phyloP scores from a whole-genome alignment of 2,329 filamentous ascomycete species.

The Mariannaea sp. region DNA sequence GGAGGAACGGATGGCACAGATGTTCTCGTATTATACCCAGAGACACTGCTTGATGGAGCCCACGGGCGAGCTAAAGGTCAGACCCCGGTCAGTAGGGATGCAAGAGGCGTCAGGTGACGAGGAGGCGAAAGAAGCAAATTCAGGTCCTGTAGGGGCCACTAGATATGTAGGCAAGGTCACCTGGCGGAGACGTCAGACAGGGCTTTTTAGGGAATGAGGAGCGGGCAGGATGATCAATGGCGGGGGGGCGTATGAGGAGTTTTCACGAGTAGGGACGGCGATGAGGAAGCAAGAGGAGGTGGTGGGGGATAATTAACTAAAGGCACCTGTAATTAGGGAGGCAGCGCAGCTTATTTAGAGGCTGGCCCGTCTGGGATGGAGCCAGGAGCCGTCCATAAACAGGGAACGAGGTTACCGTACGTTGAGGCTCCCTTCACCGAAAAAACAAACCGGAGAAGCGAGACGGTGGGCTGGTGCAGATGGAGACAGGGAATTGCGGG shows the following conservation, averaged over 20 bases:
- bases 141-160: slow-evolving; percentile 13
- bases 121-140: slow-evolving; percentile 23
- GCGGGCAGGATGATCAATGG: slow-evolving; percentile 8
- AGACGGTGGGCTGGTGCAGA: slow-evolving; percentile 3
- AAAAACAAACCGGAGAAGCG: slow-evolving; percentile 2
- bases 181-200: slow-evolving; percentile 31
- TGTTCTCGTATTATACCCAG: slow-evolving; percentile 16
- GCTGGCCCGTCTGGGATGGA: slow-evolving; percentile 34
- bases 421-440: too few species aligned
- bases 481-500: not conserved
- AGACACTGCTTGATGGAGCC: slow-evolving; percentile 17
- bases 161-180: slow-evolving; percentile 14
- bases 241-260: slow-evolving; percentile 21
- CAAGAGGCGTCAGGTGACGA: slow-evolving; percentile 24
- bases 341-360: too few species aligned
- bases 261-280: slow-evolving; percentile 18
- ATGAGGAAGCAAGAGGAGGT: slow-evolving; percentile 25
- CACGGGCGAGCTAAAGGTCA: slow-evolving; percentile 14
- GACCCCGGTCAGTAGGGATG: slow-evolving; percentile 17
- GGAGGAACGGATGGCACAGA: not conserved
- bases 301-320: too few species aligned
- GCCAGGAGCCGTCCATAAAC: slow-evolving; percentile 9
- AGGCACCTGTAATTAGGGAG: too few species aligned
- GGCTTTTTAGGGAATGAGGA: slow-evolving; percentile 13
- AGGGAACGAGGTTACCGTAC: slow-evolving; percentile 5